Percentiles rank a stretch among this genome's conserved stretches.
Conservation (phyloP, 2,329 filamentous ascomycete genomes). For the Talaromyces sp. region DNA sequence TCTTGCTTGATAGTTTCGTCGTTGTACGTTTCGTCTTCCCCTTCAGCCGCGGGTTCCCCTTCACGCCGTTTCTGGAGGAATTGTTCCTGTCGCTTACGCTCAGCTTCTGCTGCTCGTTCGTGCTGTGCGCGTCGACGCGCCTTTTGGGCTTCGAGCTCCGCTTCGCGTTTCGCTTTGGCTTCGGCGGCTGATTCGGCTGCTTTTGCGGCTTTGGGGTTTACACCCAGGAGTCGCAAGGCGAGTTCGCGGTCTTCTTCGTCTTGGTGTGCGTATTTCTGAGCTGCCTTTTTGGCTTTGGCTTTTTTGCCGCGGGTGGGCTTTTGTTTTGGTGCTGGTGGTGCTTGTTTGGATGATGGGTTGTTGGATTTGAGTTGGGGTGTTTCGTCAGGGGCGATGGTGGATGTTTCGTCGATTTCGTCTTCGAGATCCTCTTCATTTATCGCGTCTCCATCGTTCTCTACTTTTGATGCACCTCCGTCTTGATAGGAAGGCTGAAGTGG, state of each 20-base stretch:
- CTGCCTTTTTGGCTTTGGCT: conserved; percentile 80
- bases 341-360: neutral
- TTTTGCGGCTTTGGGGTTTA: conserved; percentile 56
- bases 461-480: neutral
- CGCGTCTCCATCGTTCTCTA: conserved; percentile 32
- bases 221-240: conserved; percentile 82
- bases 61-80: conserved; percentile 61
- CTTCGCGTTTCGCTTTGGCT: conserved; percentile 66
- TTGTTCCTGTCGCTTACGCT: conserved; percentile 65
- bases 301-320: conserved; percentile 62
- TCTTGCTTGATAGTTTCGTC: conserved; percentile 48
- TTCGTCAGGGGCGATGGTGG: neutral
- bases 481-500: conserved; percentile 21
- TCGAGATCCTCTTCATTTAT: conserved; percentile 1
- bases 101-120: conserved; percentile 64
- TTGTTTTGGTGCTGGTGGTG: conserved; percentile 17
- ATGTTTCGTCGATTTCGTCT: conserved; percentile 7
- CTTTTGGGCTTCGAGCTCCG: conserved; percentile 66
- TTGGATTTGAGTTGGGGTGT: neutral
- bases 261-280: conserved; percentile 86
- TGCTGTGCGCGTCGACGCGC: conserved; percentile 78
- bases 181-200: conserved; percentile 55
- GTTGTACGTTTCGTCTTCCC: conserved; percentile 53
- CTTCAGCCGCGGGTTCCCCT: conserved; percentile 50
- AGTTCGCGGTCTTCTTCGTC: conserved; percentile 87